Conservation (phyloP, 169 alveolate genomes). For the Cystoisospora suis region DNA sequence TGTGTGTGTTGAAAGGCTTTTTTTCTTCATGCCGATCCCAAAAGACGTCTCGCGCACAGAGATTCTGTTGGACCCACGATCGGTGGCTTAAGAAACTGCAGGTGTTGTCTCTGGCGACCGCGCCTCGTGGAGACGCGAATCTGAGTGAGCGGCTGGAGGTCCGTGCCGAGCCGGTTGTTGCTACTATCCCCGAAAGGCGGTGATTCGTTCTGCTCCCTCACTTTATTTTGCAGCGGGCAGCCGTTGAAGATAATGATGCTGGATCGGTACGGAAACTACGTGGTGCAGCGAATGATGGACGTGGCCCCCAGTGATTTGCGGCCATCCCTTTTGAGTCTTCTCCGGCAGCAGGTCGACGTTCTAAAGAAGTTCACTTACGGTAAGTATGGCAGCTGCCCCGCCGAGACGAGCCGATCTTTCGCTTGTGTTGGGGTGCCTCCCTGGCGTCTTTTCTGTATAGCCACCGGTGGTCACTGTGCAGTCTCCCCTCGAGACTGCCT, state of each 20-base stretch:
- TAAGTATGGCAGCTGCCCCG: not conserved
- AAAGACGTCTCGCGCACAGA: too few relatives aligned
- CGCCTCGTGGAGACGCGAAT: too few relatives aligned
- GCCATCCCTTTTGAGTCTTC: slow-evolving; percentile 60
- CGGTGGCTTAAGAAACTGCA: too few relatives aligned
- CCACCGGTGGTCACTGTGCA: too few relatives aligned
- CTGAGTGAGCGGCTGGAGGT: too few relatives aligned
- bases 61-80: too few relatives aligned
- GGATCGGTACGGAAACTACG: slow-evolving; percentile 88
- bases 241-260: slow-evolving; percentile 66
- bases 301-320: slow-evolving; percentile 65
- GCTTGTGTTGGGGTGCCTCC: not conserved
- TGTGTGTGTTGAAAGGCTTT: too few relatives aligned
- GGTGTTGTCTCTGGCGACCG: too few relatives aligned
- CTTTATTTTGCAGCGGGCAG: not conserved
- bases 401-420: not conserved
- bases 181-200: not conserved
- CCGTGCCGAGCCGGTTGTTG: too few relatives aligned
- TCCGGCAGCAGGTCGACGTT: slow-evolving; percentile 67
- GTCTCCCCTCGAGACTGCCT: too few relatives aligned
- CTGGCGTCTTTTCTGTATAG: too few relatives aligned
- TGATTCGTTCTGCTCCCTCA: not conserved
- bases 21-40: too few relatives aligned
- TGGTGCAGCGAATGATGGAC: slow-evolving; percentile 84
- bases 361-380: slow-evolving; percentile 69